Evolutionary conservation across 257 asterid species (phyloP).

Genomic region (Capsicum rhomboideum): DNA sequence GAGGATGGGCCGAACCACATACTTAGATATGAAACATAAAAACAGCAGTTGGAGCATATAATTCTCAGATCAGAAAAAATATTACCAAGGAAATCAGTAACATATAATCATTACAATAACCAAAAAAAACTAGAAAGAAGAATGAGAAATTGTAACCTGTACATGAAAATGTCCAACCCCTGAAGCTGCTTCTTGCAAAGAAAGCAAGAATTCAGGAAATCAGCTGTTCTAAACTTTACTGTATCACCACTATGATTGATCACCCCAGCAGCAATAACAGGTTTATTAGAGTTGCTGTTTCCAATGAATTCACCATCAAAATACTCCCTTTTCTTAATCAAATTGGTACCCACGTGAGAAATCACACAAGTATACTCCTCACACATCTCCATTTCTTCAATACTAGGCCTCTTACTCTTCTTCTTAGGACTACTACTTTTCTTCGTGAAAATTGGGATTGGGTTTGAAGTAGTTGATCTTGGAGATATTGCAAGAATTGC

Average conservation of each 20-base stretch:
- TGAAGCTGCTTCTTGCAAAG: slow-evolving; percentile 75
- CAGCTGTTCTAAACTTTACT: slow-evolving; percentile 16
- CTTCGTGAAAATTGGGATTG: slow-evolving; percentile 28
- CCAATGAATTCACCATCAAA: slow-evolving; percentile 41
- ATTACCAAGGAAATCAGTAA: background rate
- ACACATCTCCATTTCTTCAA: slow-evolving; percentile 45
- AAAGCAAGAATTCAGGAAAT: slow-evolving; percentile 64
- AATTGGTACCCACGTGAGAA: slow-evolving; percentile 54
- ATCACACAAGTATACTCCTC: slow-evolving; percentile 87
- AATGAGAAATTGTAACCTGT: slow-evolving; percentile 39
- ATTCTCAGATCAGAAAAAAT: slow-evolving; percentile 1
- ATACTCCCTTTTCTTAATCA: slow-evolving; percentile 52
- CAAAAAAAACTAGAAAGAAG: background rate
- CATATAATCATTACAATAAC: background rate
- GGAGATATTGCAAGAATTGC: slow-evolving; percentile 45
- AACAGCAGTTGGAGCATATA: background rate
- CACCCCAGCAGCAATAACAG: background rate
- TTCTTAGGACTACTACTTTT: background rate
- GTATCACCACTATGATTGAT: background rate
- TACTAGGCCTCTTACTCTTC: slow-evolving; percentile 11
- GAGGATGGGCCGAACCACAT: too few species aligned
- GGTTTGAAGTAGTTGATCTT: slow-evolving; percentile 34
- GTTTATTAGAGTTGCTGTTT: background rate
- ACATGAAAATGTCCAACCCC: slow-evolving; percentile 87
- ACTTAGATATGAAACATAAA: background rate